Base-by-base conservation (phyloP, 768 basidiomycete genomes). In the Crepidotus variabilis region DNA sequence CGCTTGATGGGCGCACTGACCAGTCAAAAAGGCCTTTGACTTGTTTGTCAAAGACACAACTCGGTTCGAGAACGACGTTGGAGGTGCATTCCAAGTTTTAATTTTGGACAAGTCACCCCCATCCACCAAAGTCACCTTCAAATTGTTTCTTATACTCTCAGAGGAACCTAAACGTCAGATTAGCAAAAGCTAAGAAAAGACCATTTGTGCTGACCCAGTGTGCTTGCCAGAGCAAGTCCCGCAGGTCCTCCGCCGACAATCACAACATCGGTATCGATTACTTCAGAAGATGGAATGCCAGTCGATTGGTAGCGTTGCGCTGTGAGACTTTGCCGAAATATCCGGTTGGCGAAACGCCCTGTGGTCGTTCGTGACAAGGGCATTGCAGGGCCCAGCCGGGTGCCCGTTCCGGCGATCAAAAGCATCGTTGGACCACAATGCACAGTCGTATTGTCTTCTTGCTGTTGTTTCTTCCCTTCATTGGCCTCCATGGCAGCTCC, bases 171-270 rank as follows among this genome's bases (percentile, higher is more conserved):
- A 67, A 9, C 81, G 82, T 0, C 85, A 81, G 7, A 80, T 92
- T 90, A 35, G 22, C 5, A 8, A 16, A 20, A 47, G 13, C 35
- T 36, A 50, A 33, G 50, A 55, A 48, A 32, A 10, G 57, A 52
- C 49, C 22, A 52, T 16, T 9, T 23, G 18, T 16, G 69, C 82
- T 57, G 67, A 96, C 95, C 82, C 6, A 99, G 77, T 33, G 93
- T 92, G 65, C 84, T 85, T 2, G 94, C 94, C 34, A 99, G 74
- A 11, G 94, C 90, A 39, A 99, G 79, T 2, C 97, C 97, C 3
- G 84, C 92, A 22, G 93, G 94, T 1, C 95, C 96, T 23, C 92
- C 97, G 16, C 97, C 96, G 22, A 98, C 92, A 63, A 98, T 90
- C 20, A 96, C 91, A 33, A 98, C 79, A 68, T 98, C 97, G 61